A percentile compares a stretch with the other conserved stretches of the same genome.
Conservation (phyloP, 352 stramenopile species). For the Globisporangium uncinulatum region DNA sequence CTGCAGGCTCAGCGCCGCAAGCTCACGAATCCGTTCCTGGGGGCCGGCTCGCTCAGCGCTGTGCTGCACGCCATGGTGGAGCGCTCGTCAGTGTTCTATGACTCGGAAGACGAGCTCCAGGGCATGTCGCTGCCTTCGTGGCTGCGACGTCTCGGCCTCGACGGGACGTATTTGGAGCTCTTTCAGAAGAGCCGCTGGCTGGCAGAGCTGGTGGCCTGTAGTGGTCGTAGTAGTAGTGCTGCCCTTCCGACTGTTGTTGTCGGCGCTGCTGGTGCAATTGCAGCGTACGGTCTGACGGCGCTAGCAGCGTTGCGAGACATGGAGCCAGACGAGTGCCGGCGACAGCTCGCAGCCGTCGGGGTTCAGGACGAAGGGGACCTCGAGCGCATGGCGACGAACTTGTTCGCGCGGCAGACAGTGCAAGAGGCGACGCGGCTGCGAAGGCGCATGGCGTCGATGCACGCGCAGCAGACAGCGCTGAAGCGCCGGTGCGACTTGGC, state of each 20-base stretch:
- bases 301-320: slow-evolving; percentile 16
- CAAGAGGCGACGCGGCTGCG: slow-evolving; percentile 23
- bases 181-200: slow-evolving; percentile 37
- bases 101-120: slow-evolving; percentile 52
- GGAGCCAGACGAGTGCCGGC: slow-evolving; percentile 13
- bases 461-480: slow-evolving; percentile 4
- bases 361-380: slow-evolving; percentile 35
- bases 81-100: slow-evolving; percentile 26
- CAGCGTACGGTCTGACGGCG: slow-evolving; percentile 12
- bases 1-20: slow-evolving; percentile 44
- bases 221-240: not conserved
- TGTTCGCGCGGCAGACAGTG: slow-evolving; percentile 39
- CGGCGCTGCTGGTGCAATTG: not conserved
- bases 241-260: not conserved
- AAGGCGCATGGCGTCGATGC: slow-evolving; percentile 5
- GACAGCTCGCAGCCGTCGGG: slow-evolving; percentile 26
- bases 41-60: slow-evolving; percentile 13
- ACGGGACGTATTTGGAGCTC: slow-evolving; percentile 32
- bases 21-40: slow-evolving; percentile 45
- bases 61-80: slow-evolving; percentile 33
- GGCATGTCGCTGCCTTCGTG: slow-evolving; percentile 47
- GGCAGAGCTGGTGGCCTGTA: not conserved
- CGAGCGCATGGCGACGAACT: slow-evolving; percentile 46
- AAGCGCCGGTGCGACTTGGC: slow-evolving; percentile 31
- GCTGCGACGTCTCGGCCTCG: slow-evolving; percentile 53